Conservation (phyloP, 2,329 filamentous ascomycete genomes). For the Epichloe amarillans region DNA sequence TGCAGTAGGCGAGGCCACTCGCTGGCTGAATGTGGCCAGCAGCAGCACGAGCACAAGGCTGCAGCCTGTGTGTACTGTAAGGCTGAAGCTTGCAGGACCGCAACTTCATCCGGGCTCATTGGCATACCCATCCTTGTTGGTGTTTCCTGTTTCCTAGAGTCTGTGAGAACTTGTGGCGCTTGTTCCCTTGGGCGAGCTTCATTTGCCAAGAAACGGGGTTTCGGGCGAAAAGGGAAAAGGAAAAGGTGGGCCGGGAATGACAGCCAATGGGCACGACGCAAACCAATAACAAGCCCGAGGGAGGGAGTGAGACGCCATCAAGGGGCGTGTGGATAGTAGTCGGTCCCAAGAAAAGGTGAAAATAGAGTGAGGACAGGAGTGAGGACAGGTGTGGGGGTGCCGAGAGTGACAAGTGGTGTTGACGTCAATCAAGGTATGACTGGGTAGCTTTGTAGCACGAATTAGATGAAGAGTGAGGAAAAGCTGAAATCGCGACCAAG, state of each 20-base stretch:
- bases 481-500: background rate
- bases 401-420: background rate
- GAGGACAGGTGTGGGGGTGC: background rate
- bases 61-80: no score
- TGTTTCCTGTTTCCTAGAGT: no score
- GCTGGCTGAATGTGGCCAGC: no score
- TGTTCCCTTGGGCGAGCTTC: no score
- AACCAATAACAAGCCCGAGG: background rate
- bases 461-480: background rate
- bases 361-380: background rate
- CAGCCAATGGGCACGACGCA: background rate
- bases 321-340: background rate
- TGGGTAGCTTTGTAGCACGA: background rate
- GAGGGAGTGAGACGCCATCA: background rate
- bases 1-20: no score
- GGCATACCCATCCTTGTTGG: no score
- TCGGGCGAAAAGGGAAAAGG: no score
- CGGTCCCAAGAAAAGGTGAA: background rate
- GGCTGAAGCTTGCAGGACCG: no score
- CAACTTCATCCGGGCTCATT: no score
- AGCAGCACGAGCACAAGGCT: background rate
- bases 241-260: background rate
- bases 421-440: background rate
- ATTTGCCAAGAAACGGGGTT: no score
- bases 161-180: no score